phyloP scores from a whole-genome alignment of 768 basidiomycete genomes.

The Trametes coccinea region DNA sequence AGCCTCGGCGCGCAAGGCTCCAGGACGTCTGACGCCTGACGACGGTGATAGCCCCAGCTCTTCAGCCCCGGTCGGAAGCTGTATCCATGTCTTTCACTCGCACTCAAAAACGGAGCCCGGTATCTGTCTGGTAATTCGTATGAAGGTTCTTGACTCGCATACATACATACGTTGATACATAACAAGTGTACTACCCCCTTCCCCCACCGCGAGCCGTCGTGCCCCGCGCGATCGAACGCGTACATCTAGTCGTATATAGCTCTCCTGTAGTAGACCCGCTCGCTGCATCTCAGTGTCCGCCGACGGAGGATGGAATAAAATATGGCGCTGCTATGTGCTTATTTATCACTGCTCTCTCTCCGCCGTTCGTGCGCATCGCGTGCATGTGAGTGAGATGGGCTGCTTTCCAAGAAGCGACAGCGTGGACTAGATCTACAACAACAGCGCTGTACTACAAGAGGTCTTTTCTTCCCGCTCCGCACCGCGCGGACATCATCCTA shows the following conservation, averaged over 20 bases:
- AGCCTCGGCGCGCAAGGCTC: background rate
- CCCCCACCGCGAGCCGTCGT: background rate
- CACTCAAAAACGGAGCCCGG: conserved; percentile 1
- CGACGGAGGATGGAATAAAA: conserved; percentile 17
- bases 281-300: conserved; percentile 5
- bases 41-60: background rate
- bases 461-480: too few species aligned
- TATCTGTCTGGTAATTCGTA: background rate
- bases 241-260: background rate
- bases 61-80: background rate
- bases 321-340: conserved; percentile 2
- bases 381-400: background rate
- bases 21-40: background rate
- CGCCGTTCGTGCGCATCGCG: too few species aligned
- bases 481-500: background rate
- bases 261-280: conserved; percentile 1
- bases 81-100: background rate
- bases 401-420: background rate
- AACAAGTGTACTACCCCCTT: background rate
- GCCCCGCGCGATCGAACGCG: background rate
- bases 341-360: background rate
- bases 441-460: background rate
- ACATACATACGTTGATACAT: too few species aligned
- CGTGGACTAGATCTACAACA: conserved; percentile 1
- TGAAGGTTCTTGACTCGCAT: too few species aligned